These are phyloP conservation scores for Pyrenopolyporus hunteri DNA, from an alignment of 495 filamentous ascomycete genomes.

Conservation along the genomic window DNA sequence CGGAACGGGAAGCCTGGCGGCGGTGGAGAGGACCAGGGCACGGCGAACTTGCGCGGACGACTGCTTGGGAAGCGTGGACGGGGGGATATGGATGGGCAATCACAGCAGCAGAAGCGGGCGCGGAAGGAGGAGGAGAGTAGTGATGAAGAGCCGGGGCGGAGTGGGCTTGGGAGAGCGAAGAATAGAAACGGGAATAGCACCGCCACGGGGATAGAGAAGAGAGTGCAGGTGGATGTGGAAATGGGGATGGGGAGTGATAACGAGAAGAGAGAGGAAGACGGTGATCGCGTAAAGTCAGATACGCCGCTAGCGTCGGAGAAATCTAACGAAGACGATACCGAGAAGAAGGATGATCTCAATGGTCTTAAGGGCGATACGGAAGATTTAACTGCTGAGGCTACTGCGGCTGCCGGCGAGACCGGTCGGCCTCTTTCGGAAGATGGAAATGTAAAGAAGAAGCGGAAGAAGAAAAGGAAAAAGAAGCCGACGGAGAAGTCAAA, in stretches of 20 bases:
- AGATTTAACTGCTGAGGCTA: background rate
- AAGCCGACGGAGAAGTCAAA: slow-evolving; percentile 35
- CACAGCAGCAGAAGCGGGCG: slow-evolving; percentile 25
- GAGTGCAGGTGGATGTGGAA: slow-evolving; percentile 1
- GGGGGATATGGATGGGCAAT: slow-evolving; percentile 4
- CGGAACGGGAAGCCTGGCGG: background rate
- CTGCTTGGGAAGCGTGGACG: slow-evolving; percentile 41
- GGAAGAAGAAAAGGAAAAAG: slow-evolving; percentile 55
- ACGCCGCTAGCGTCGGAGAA: background rate
- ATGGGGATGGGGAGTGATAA: background rate
- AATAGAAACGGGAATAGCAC: slow-evolving; percentile 43
- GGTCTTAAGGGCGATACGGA: slow-evolving; percentile 2
- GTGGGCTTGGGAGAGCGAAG: slow-evolving; percentile 58
- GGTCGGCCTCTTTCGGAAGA: background rate
- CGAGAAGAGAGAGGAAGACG: slow-evolving; percentile 1
- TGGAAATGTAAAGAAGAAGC: slow-evolving; percentile 60
- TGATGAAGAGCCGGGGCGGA: slow-evolving; percentile 68
- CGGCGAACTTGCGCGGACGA: slow-evolving; percentile 37
- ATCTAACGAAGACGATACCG: slow-evolving; percentile 4
- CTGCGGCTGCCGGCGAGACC: background rate
- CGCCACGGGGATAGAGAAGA: slow-evolving; percentile 5
- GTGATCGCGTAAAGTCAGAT: background rate
- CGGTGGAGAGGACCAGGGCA: slow-evolving; percentile 19
- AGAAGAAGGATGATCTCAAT: slow-evolving; percentile 5
- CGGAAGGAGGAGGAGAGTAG: slow-evolving; percentile 52